Conservation (phyloP, 2,329 filamentous ascomycete genomes). For the Clarireedia monteithiana region DNA sequence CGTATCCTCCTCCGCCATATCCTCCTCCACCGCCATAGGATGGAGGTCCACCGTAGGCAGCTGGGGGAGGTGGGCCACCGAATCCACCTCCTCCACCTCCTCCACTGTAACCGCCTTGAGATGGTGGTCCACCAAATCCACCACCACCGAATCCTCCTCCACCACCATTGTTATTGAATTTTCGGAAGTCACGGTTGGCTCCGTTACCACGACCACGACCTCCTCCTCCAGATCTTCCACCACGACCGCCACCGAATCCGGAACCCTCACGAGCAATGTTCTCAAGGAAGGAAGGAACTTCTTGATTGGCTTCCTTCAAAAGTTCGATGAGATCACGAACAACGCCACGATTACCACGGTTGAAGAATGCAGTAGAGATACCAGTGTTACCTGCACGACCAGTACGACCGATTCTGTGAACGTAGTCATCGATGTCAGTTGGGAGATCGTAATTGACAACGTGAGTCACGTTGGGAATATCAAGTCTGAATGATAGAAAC, state of each 20-base stretch:
- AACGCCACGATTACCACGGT: conserved; percentile 96
- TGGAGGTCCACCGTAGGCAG: conserved; percentile 44
- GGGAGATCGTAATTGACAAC: conserved; percentile 99
- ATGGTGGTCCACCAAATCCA: conserved; percentile 36
- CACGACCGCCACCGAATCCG: conserved; percentile 64
- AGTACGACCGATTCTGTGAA: conserved; percentile 99
- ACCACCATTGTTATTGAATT: conserved; percentile 51
- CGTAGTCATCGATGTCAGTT: conserved; percentile 97
- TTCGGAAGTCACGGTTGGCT: conserved; percentile 85
- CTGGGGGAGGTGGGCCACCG: conserved; percentile 48
- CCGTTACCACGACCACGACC: conserved; percentile 64
- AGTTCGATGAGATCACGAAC: conserved; percentile 96
- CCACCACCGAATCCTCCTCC: conserved; percentile 44
- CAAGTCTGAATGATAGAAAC: conserved; percentile 30
- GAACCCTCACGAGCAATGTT: conserved; percentile 93
- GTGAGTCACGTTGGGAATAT: conserved; percentile 95
- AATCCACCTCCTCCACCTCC: conserved; percentile 50
- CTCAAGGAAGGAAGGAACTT: conserved; percentile 89
- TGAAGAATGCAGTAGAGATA: conserved; percentile 98
- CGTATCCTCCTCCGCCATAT: conserved; percentile 44
- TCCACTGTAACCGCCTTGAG: conserved; percentile 36
- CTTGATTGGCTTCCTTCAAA: conserved; percentile 97
- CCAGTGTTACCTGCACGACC: conserved; percentile 99
- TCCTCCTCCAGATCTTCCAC: conserved; percentile 55
- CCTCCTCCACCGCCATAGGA: conserved; percentile 43